Conservation (phyloP, 495 filamentous ascomycete genomes). For the Hypoxylon crocopeplum region DNA sequence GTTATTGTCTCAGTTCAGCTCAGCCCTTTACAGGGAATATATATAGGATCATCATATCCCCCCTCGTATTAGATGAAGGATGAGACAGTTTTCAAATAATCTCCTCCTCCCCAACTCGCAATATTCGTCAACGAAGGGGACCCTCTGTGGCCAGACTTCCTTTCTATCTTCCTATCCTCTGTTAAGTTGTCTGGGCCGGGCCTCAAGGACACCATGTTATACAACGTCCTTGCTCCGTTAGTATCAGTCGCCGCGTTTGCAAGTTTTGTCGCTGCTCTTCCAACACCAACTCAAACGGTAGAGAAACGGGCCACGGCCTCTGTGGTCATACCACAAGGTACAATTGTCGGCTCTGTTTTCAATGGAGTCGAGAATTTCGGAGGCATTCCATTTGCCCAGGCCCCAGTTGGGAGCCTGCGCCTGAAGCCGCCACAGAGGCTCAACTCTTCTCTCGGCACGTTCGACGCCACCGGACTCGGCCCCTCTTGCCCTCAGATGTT, state of each 20-base stretch:
- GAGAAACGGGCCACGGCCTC: slow-evolving; percentile 52
- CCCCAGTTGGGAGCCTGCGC: slow-evolving; percentile 51
- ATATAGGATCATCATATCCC: slow-evolving; percentile 18
- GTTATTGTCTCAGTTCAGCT: slow-evolving; percentile 4
- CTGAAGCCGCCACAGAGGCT: slow-evolving; percentile 52
- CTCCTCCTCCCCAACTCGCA: not conserved
- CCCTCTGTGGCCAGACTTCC: not conserved
- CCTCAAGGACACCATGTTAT: slow-evolving; percentile 35
- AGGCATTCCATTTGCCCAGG: slow-evolving; percentile 56
- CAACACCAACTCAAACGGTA: slow-evolving; percentile 40
- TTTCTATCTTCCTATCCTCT: not conserved
- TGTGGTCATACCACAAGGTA: slow-evolving; percentile 56
- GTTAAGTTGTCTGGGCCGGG: not conserved
- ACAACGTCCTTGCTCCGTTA: slow-evolving; percentile 26
- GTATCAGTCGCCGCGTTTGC: slow-evolving; percentile 32
- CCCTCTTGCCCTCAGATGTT: slow-evolving; percentile 64
- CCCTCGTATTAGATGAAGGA: not conserved
- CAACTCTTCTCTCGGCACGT: slow-evolving; percentile 52
- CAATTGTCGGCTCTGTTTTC: slow-evolving; percentile 54
- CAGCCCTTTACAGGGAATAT: too few species aligned
- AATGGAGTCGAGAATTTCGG: slow-evolving; percentile 52
- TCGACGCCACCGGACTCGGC: slow-evolving; percentile 57
- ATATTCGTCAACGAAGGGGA: not conserved
- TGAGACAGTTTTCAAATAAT: not conserved
- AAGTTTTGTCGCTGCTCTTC: slow-evolving; percentile 41